Conservation (phyloP, 441 rosid species). For the Erodium texanum region DNA sequence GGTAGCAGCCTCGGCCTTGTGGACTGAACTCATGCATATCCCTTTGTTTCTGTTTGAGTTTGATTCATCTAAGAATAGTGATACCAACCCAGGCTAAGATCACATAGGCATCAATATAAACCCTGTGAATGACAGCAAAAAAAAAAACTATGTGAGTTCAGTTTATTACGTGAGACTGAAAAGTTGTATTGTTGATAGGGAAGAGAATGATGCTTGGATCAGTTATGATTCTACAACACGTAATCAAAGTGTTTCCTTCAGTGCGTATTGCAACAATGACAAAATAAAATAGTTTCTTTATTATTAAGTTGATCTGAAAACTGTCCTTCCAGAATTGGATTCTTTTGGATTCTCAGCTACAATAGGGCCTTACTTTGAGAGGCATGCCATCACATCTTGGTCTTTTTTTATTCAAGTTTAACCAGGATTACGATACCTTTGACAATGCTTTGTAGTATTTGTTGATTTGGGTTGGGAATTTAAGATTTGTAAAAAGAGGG, state of each 20-base stretch:
- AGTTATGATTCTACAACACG: slow-evolving; percentile 21
- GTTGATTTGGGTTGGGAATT: too few relatives aligned
- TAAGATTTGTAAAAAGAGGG: too few relatives aligned
- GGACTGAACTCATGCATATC: slow-evolving; percentile 24
- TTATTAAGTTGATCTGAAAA: slow-evolving; percentile 21
- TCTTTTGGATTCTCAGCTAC: slow-evolving; percentile 32
- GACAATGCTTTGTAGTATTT: too few relatives aligned
- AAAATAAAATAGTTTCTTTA: slow-evolving; percentile 21
- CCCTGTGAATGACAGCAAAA: too few relatives aligned
- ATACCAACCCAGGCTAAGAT: slow-evolving; percentile 40
- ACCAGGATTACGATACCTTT: too few relatives aligned
- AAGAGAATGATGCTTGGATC: slow-evolving; percentile 24
- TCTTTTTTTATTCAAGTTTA: slow-evolving; percentile 32
- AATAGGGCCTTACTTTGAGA: slow-evolving; percentile 11
- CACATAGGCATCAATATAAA: slow-evolving; percentile 39
- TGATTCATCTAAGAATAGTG: slow-evolving; percentile 27
- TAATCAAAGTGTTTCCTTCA: slow-evolving; percentile 28
- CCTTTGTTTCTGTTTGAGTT: slow-evolving; percentile 38
- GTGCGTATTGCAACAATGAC: slow-evolving; percentile 17
- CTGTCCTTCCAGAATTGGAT: slow-evolving; percentile 31
- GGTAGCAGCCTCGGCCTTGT: slow-evolving; percentile 27
- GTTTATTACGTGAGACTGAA: slow-evolving; percentile 27
- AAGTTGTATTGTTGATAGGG: slow-evolving; percentile 24
- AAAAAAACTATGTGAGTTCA: too few relatives aligned
- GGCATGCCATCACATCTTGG: slow-evolving; percentile 25